Base-by-base conservation (phyloP, 2,329 filamentous ascomycete genomes). In the Plenodomus lindquistii region DNA sequence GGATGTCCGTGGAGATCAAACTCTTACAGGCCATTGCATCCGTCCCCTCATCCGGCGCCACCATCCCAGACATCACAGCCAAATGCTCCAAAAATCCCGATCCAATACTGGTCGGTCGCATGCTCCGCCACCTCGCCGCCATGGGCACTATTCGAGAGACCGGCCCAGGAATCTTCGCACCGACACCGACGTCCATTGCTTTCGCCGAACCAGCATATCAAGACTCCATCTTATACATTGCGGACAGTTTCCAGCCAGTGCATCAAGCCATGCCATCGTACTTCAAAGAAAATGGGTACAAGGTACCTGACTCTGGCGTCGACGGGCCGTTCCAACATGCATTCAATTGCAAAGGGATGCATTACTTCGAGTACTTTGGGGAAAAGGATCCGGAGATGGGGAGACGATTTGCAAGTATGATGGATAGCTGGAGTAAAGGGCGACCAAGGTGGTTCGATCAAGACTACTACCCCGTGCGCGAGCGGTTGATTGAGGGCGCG, bases 41-140 rank as follows among this genome's bases (percentile, higher is more conserved):
- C 1, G 37, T 54, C 1, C 53, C 55, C 1, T 39, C 48, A 0
- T 34, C 43, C 1, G 62, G 62, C 17, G 50, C 54, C 8, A 40
- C 36, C 35, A 42, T 50, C 18, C 18, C 19, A 1, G 42, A 54
- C 7, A 65, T 65, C 38, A 57, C 60, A 9, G 22, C 38, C n/a
- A 51, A 42, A 27, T 51, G 59, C 44, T 22, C 44, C 24, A 47
- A 50, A 11, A 35, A 57, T 4, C 48, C 55, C 6, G 59, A 62
- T 20, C 48, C 57, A 0, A 37, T 61, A n/a, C 47, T 65, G 11
- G 57, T 65, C 13, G 60, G 51, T 3, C 59, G 62, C 42, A 62
- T 66, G 59, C 54, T 66, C 8, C 59, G 62, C 9, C 63, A 66
- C 48, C 57, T 66, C n/a, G 56, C 62, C 7, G 60, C 63, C 41